Evolutionary conservation across 176 grass and related monocot species (phyloP).

Genomic region (Lolium multiflorum): DNA sequence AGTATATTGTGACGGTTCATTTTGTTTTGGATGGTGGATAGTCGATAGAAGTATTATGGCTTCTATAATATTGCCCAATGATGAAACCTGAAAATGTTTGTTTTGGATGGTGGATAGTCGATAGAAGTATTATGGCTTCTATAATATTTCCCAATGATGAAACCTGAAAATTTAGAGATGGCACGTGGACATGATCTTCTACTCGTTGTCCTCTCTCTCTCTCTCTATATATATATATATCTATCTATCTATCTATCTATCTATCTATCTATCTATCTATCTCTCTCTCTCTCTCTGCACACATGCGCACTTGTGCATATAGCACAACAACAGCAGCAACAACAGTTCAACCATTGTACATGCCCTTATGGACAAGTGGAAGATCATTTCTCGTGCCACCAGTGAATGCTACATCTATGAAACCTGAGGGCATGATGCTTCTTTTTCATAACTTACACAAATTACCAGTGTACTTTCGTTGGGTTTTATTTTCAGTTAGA

Average conservation of each 20-base stretch:
- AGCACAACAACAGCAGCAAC: slow-evolving; percentile 5
- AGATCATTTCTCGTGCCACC: slow-evolving; percentile 29
- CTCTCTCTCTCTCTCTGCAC: neutral
- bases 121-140: neutral
- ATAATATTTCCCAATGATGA: slow-evolving; percentile 41
- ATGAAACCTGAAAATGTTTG: slow-evolving; percentile 39
- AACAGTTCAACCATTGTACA: neutral
- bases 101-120: neutral
- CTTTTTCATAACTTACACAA: neutral
- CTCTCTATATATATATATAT: too few relatives aligned
- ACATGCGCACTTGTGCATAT: neutral
- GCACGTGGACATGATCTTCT: slow-evolving; percentile 12
- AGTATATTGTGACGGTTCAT: too few relatives aligned
- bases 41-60: neutral
- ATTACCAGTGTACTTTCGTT: neutral
- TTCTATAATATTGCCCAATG: slow-evolving; percentile 28
- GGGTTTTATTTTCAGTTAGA: slow-evolving; percentile 11
- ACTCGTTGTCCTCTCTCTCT: neutral
- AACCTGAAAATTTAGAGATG: slow-evolving; percentile 29
- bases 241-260: too few relatives aligned
- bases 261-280: too few relatives aligned
- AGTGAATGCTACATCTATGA: slow-evolving; percentile 14
- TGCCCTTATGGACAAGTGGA: neutral
- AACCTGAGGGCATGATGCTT: slow-evolving; percentile 30
- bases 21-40: neutral